Evolutionary conservation across 176 grass and related monocot genomes (phyloP).

Genomic region (Cenchrus americanus): DNA sequence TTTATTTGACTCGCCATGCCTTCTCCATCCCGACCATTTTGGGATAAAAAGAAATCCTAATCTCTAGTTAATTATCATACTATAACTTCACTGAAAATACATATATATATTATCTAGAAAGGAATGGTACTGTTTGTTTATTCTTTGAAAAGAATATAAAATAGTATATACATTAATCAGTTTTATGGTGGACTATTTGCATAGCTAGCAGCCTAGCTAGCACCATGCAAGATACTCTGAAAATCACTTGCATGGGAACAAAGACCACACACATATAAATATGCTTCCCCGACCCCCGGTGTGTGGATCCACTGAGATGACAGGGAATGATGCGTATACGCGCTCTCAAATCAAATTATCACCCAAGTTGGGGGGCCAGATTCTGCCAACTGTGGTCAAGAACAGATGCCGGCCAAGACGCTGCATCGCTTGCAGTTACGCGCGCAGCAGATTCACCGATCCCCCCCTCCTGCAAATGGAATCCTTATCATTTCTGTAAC

Average conservation of each 20-base stretch:
- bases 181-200: background rate
- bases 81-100: conserved; percentile 3
- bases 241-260: background rate
- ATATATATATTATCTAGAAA: background rate
- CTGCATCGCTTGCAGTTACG: too few species aligned
- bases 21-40: background rate
- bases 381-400: conserved; percentile 37
- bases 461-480: conserved; percentile 29
- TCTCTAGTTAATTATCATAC: background rate
- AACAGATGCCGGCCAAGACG: conserved; percentile 10
- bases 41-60: background rate
- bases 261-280: background rate
- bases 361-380: conserved; percentile 38
- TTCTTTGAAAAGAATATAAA: background rate
- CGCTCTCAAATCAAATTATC: conserved; percentile 49
- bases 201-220: background rate
- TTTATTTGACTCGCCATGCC: background rate
- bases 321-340: background rate
- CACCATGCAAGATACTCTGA: background rate
- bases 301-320: conserved; percentile 12
- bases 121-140: background rate
- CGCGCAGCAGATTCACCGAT: conserved; percentile 22
- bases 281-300: background rate
- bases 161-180: background rate
- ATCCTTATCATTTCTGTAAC: conserved; percentile 43